Evolutionary conservation across 2,329 filamentous ascomycete species (phyloP).

Genomic region (Cercospora sp.): DNA sequence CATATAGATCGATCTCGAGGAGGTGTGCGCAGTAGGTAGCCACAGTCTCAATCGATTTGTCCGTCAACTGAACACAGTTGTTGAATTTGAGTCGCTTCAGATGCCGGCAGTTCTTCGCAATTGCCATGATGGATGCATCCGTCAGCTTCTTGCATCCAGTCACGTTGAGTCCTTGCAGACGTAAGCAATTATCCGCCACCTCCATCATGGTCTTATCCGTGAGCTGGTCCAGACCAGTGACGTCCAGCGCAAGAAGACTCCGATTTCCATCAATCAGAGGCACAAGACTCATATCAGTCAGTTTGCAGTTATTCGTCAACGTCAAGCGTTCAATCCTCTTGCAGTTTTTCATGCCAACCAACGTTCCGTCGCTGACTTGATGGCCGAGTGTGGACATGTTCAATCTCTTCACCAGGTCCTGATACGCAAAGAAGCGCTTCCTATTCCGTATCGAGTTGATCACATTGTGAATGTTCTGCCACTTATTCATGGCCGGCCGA

Average conservation of each 20-base stretch:
- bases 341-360: constrained; percentile 78
- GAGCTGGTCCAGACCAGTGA: constrained; percentile 76
- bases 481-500: constrained; percentile 84
- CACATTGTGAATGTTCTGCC: constrained; percentile 77
- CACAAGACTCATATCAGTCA: constrained; percentile 82
- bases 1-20: constrained; percentile 91
- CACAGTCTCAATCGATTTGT: constrained; percentile 79
- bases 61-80: constrained; percentile 80
- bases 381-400: constrained; percentile 80
- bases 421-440: constrained; percentile 83
- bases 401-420: constrained; percentile 84
- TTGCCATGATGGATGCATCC: constrained; percentile 76
- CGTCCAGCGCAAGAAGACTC: constrained; percentile 83
- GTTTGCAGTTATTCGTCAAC: constrained; percentile 79
- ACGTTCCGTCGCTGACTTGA: constrained; percentile 83
- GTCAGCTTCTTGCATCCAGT: constrained; percentile 82
- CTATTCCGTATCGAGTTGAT: constrained; percentile 71
- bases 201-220: constrained; percentile 77
- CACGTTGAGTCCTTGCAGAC: constrained; percentile 89
- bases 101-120: constrained; percentile 80
- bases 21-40: constrained; percentile 87
- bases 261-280: constrained; percentile 76
- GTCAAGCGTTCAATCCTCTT: constrained; percentile 91
- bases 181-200: constrained; percentile 77
- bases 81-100: constrained; percentile 97